phyloP scores from a whole-genome alignment of 768 basidiomycete species.

The Nidularia pulvinata region DNA sequence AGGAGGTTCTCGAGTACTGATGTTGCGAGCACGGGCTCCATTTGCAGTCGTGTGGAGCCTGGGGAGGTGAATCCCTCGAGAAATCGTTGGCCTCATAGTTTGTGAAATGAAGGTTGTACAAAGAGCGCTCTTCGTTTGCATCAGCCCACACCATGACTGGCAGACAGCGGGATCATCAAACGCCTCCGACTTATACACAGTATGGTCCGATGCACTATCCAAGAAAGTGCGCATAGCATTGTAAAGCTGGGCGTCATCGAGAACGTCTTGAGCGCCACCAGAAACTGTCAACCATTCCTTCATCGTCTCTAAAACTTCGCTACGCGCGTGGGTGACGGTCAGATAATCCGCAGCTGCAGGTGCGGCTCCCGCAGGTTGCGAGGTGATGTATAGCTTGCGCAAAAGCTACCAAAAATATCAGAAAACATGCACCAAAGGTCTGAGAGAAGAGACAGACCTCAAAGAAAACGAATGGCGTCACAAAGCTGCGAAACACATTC shows the following conservation, averaged over 20 bases:
- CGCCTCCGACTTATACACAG: slow-evolving; percentile 36
- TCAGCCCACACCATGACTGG: slow-evolving; percentile 44
- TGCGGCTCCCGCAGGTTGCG: slow-evolving; percentile 38
- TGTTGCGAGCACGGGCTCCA: slow-evolving; percentile 27
- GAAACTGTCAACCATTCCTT: slow-evolving; percentile 75
- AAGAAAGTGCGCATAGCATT: slow-evolving; percentile 61
- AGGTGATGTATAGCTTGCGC: slow-evolving; percentile 69
- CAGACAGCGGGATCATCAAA: slow-evolving; percentile 43
- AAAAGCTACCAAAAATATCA: slow-evolving; percentile 48
- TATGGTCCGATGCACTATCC: slow-evolving; percentile 50
- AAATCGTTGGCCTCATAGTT: slow-evolving; percentile 57
- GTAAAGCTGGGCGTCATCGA: slow-evolving; percentile 71
- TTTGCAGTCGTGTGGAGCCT: slow-evolving; percentile 14
- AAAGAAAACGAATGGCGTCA: slow-evolving; percentile 81
- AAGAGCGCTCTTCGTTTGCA: slow-evolving; percentile 38
- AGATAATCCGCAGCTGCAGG: slow-evolving; percentile 46
- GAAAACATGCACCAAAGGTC: not conserved
- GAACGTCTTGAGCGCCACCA: slow-evolving; percentile 75
- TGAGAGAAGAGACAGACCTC: slow-evolving; percentile 51
- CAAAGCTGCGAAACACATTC: slow-evolving; percentile 80
- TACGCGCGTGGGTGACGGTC: slow-evolving; percentile 49
- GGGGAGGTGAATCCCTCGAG: slow-evolving; percentile 18
- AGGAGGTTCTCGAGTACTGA: slow-evolving; percentile 48
- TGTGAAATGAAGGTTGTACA: slow-evolving; percentile 48
- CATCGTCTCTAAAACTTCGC: slow-evolving; percentile 62